Percentiles rank a stretch among this genome's conserved stretches.
phyloP scores from a whole-genome alignment of 805 yeast genomes.

The Yarrowia sp. region DNA sequence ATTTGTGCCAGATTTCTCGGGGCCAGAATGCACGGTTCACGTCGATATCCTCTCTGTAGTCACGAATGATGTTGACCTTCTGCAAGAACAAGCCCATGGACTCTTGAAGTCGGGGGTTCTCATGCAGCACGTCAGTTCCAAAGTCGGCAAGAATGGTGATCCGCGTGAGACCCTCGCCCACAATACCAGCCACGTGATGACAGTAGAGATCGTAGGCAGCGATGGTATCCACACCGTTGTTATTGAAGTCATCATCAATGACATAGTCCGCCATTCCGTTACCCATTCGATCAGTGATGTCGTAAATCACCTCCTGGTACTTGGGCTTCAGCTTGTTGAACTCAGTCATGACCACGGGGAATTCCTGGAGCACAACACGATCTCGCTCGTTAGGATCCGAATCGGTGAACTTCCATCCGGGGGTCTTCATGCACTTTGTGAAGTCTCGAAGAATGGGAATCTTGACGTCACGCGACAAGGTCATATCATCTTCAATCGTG shows the following conservation, averaged over 20 bases:
- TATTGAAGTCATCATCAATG: slow-evolving; percentile 71
- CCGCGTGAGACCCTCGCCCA: slow-evolving; percentile 93
- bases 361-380: slow-evolving; percentile 79
- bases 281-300: slow-evolving; percentile 87
- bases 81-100: slow-evolving; percentile 96
- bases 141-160: slow-evolving; percentile 78
- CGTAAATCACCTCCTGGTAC: slow-evolving; percentile 79
- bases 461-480: slow-evolving; percentile 73
- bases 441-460: slow-evolving; percentile 76
- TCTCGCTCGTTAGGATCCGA: slow-evolving; percentile 78
- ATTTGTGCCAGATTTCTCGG: slow-evolving; percentile 85
- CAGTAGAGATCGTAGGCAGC: slow-evolving; percentile 90
- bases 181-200: slow-evolving; percentile 96
- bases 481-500: slow-evolving; percentile 96
- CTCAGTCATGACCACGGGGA: slow-evolving; percentile 71
- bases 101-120: slow-evolving; percentile 66
- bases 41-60: slow-evolving; percentile 86
- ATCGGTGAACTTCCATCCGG: slow-evolving; percentile 84
- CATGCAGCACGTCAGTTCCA: slow-evolving; percentile 61
- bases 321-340: slow-evolving; percentile 74
- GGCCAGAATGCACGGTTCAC: slow-evolving; percentile 98
- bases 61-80: slow-evolving; percentile 95
- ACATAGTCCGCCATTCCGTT: slow-evolving; percentile 97
- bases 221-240: slow-evolving; percentile 79
- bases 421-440: slow-evolving; percentile 63